Evolutionary conservation across 192 early-diverging fungal genomes (phyloP), one percentile per base, ranked within the genome.

Genomic region (Linnemannia exigua): DNA sequence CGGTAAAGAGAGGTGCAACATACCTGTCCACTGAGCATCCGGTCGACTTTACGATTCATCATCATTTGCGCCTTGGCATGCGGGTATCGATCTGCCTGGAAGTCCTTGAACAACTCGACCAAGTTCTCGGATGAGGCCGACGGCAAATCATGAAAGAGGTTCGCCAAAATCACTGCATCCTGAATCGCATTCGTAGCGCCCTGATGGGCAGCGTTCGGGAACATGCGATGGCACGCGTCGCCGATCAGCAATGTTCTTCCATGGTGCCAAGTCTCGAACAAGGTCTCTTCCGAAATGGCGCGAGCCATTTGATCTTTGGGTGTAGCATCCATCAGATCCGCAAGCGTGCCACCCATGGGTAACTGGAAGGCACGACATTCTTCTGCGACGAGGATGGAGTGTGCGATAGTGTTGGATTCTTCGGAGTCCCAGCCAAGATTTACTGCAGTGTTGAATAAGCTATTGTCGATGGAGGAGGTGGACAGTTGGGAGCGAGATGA

Each of bases 31-130:
- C 66, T 74, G 58, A 80, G 67, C 19, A 82, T 36, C 22, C 72
- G 70, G 44, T 36, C 41, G 52, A 82, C 74, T 33, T 71, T 75
- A 16, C 72, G 69, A 15, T 63, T 76, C 33, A 82, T 54, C 25
- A 72, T 33, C 75, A 82, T 76, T 52, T 76, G 80, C 7, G 70
- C 63, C 58, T 82, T 82, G 38, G 47, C 70, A 20, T 58, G 69
- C 15, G 74, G 58, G 15, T 71, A 76, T 47, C 80, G 50, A 28
- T 76, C 80, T 19, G 80, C 48, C 31, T 76, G 80, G 19, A 66
- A 82, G n/a, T 77, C 81, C 61, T 83, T 83, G 76, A 76, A 83
- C 8, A 83, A 35, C 28, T 77, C 68, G 1, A 74, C 66, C 50
- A 77, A 17, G 12, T 83, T 37, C 35, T 77, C 75, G 6, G 75